These are phyloP conservation scores for Aethionema arabicum DNA, from an alignment of 345 rosid genomes.

Conservation along the genomic window DNA sequence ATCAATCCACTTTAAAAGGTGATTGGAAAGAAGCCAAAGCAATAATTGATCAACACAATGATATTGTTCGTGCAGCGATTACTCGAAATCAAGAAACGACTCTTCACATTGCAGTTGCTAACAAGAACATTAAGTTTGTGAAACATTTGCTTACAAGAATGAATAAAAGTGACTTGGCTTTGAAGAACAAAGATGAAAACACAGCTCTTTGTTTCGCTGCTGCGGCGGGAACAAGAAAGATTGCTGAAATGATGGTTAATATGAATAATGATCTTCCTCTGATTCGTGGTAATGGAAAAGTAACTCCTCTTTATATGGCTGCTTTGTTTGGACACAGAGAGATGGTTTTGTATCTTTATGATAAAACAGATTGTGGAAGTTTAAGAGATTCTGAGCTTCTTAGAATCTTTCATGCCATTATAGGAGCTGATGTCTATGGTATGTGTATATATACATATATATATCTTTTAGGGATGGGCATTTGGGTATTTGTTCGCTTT, in stretches of 20 bases:
- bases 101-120: slow-evolving; percentile 51
- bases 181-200: slow-evolving; percentile 24
- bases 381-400: not conserved
- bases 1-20: slow-evolving; percentile 44
- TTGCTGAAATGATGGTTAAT: slow-evolving; percentile 10
- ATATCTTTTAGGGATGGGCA: no score
- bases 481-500: no score
- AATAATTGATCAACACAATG: slow-evolving; percentile 29
- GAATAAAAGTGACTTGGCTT: slow-evolving; percentile 25
- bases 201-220: slow-evolving; percentile 15
- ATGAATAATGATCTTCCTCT: not conserved
- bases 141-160: slow-evolving; percentile 35
- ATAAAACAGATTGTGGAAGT: not conserved
- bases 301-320: slow-evolving; percentile 9
- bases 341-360: slow-evolving; percentile 1
- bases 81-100: slow-evolving; percentile 25
- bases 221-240: not conserved
- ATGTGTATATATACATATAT: not conserved
- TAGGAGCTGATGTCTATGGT: slow-evolving; percentile 12
- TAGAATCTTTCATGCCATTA: slow-evolving; percentile 6
- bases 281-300: not conserved
- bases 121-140: slow-evolving; percentile 35
- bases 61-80: slow-evolving; percentile 19
- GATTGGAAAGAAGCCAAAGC: slow-evolving; percentile 44
- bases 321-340: slow-evolving; percentile 2